Evolutionary conservation across 345 rosid genomes (phyloP).

Genomic region (Nephelium lappaceum): DNA sequence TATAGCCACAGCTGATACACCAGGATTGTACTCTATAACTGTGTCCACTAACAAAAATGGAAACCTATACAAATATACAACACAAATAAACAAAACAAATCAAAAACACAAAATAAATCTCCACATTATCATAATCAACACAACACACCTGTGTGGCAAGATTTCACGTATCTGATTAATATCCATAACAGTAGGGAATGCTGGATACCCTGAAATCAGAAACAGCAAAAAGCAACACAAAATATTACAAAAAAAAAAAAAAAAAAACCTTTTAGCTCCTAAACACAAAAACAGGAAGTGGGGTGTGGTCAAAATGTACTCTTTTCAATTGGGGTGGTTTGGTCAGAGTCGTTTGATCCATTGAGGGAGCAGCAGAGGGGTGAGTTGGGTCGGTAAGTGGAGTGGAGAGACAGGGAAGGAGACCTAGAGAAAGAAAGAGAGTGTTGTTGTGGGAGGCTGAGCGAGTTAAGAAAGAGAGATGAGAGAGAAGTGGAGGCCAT

Average conservation of each 20-base stretch:
- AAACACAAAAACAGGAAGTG: neutral
- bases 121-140: neutral
- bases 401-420: neutral
- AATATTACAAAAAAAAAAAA: neutral
- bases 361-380: neutral
- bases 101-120: neutral
- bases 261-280: neutral
- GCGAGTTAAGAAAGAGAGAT: neutral
- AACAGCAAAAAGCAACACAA: neutral
- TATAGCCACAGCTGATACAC: constrained; percentile 91
- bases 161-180: constrained; percentile 87
- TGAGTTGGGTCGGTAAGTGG: neutral
- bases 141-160: constrained; percentile 77
- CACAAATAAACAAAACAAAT: neutral
- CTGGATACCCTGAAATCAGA: constrained; percentile 47
- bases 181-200: constrained; percentile 83
- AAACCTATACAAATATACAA: constrained; percentile 52
- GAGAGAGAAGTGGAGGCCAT: neutral
- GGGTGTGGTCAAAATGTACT: neutral
- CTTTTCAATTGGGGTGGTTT: constrained; percentile 12
- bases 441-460: neutral
- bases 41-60: constrained; percentile 98
- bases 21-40: constrained; percentile 92
- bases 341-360: constrained; percentile 5
- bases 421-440: constrained; percentile 1